Base-by-base conservation (phyloP, 2,329 filamentous ascomycete species). In the Fusarium stilboides region DNA sequence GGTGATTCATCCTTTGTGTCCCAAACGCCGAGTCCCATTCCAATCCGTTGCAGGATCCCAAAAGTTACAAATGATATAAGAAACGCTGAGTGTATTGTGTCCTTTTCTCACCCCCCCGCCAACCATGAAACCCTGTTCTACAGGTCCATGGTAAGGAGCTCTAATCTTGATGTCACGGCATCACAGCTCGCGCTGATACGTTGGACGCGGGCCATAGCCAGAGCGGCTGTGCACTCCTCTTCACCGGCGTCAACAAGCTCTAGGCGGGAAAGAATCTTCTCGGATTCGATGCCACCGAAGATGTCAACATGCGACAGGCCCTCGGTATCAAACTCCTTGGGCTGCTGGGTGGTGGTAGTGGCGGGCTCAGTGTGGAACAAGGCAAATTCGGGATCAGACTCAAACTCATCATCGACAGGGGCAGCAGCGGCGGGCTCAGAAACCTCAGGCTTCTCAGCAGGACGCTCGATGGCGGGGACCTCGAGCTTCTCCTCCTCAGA, bases 241-340 rank as follows among this genome's bases (percentile, higher is more conserved):
- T 86, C 81, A 2, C 83, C 82, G 26, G 82, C 83, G 57, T 92
- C 86, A 31, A 92, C 81, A n/a, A 94, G 84, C 69, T 92, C 87
- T 72, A 87, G 88, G 49, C 87, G 85, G 15, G 87, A 81, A 47
- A 89, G 81, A 4, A 85, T 80, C 84, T 94, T 94, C 72, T 92
- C 89, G 2, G 86, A 77, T 63, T 86, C 82, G 62, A 92, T 81
- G 37, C 86, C 86, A 46, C 85, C 85, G 45, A 87, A 85, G 67
- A 86, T 78, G 68, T 83, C 77, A 63, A 80, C 59, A 66, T 79
- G 63, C 42, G 77, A 74, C 53, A 85, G 76, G 36, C 74, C 77
- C 14, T 84, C 84, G 19, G 81, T 79, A 58, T 86, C 80, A 26
- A 85, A 61, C 62, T 85, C 81, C 43, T 78, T 50, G 17, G 78